Evolutionary conservation across 257 asterid species (phyloP).

Genomic region (Rauvolfia tetraphylla): DNA sequence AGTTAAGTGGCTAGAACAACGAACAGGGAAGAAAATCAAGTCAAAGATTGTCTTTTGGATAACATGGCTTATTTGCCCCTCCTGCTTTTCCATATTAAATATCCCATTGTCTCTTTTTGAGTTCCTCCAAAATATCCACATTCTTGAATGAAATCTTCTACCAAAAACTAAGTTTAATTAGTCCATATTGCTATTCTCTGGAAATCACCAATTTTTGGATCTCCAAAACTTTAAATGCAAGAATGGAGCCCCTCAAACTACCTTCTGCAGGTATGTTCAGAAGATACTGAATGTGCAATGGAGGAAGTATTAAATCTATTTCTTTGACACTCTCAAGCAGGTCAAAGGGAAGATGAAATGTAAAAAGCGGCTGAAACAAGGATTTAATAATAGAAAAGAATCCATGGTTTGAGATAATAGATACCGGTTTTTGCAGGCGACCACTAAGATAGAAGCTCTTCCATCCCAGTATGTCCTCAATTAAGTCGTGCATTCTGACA

Average conservation of each 20-base stretch:
- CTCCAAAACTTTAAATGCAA: neutral
- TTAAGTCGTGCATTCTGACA: slow-evolving; percentile 64
- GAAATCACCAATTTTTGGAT: no score
- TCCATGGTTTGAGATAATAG: slow-evolving; percentile 6
- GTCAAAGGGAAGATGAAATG: neutral
- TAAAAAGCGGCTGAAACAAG: neutral
- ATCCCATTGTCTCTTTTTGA: no score
- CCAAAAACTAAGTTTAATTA: no score
- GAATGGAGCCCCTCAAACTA: neutral
- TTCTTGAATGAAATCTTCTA: no score
- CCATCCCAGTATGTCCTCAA: slow-evolving; percentile 66
- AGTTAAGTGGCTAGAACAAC: no score
- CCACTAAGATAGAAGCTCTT: slow-evolving; percentile 78
- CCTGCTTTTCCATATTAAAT: no score
- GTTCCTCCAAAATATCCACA: no score
- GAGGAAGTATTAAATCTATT: neutral
- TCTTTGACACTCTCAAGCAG: neutral
- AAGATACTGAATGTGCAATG: neutral
- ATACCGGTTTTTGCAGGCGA: slow-evolving; percentile 88
- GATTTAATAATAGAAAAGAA: neutral
- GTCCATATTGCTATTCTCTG: no score
- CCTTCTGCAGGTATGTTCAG: neutral
- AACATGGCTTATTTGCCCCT: no score
- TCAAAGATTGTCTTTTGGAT: no score
- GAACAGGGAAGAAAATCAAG: neutral